phyloP scores from a whole-genome alignment of 148 eudicot species.

The Selenicereus undatus region DNA sequence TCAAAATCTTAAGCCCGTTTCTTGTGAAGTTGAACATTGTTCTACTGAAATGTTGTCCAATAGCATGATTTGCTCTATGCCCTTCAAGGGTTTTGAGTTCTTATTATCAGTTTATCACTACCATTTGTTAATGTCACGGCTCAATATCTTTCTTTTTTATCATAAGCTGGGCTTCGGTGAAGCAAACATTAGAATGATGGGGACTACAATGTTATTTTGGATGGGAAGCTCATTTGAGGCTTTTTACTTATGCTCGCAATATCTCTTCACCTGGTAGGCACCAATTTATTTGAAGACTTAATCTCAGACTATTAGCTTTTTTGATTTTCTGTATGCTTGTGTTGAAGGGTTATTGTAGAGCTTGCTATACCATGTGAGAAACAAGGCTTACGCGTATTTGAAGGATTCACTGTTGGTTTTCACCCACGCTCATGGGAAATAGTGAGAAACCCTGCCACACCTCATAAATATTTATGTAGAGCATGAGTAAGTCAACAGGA shows the following conservation, averaged over 20 bases:
- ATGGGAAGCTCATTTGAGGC: not conserved
- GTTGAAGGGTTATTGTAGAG: conserved; percentile 72
- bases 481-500: conserved; percentile 3
- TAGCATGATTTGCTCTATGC: not conserved
- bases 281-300: conserved; percentile 3
- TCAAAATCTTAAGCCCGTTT: not conserved
- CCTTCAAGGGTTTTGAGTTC: not conserved
- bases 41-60: not conserved
- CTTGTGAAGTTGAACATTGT: not conserved
- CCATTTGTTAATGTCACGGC: not conserved
- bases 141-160: not conserved
- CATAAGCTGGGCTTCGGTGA: not conserved
- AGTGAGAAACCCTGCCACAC: conserved; percentile 37
- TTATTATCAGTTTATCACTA: not conserved
- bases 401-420: conserved; percentile 91
- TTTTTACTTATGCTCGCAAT: conserved; percentile 2
- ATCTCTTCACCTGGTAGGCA: not conserved
- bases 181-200: not conserved
- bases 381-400: conserved; percentile 73
- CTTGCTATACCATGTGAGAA: conserved; percentile 91
- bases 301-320: not conserved
- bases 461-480: not conserved
- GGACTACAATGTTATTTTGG: not conserved
- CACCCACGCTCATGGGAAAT: conserved; percentile 92
- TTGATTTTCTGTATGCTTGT: conserved; percentile 17